Evolutionary conservation across 2,329 filamentous ascomycete genomes (phyloP).

Genomic region (Fusarium dimerum): DNA sequence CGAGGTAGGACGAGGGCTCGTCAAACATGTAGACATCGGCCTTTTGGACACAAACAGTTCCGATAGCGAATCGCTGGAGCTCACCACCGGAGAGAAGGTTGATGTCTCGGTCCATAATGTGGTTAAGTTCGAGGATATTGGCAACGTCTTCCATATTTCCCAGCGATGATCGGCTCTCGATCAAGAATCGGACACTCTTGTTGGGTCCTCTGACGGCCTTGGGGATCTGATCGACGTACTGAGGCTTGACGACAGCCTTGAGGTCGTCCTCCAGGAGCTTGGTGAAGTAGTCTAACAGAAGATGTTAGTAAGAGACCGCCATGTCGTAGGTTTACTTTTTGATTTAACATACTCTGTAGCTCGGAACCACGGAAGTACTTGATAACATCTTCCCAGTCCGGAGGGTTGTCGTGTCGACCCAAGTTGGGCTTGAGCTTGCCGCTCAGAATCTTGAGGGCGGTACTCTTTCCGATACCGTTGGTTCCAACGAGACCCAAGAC

Average conservation of each 20-base stretch:
- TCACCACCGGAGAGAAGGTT: slow-evolving; percentile 92
- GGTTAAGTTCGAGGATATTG: slow-evolving; percentile 80
- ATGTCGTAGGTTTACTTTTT: too few relatives aligned
- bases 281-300: slow-evolving; percentile 80
- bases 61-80: slow-evolving; percentile 96
- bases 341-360: slow-evolving; percentile 73
- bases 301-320: not conserved
- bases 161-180: slow-evolving; percentile 75
- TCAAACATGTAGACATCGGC: slow-evolving; percentile 99
- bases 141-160: slow-evolving; percentile 81
- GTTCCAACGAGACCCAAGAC: slow-evolving; percentile 96
- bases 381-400: slow-evolving; percentile 98
- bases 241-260: slow-evolving; percentile 97
- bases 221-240: slow-evolving; percentile 98
- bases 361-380: slow-evolving; percentile 98
- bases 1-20: slow-evolving; percentile 96
- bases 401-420: slow-evolving; percentile 91
- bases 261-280: slow-evolving; percentile 96
- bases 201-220: slow-evolving; percentile 82
- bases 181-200: slow-evolving; percentile 76
- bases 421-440: slow-evolving; percentile 98
- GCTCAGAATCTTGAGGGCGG: slow-evolving; percentile 97
- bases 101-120: slow-evolving; percentile 91
- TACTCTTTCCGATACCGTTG: slow-evolving; percentile 99
- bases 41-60: slow-evolving; percentile 90